Evolutionary conservation across 2,329 filamentous ascomycete species (phyloP), one percentile per base, ranked within the genome.

Genomic region (Penicillium sp.): DNA sequence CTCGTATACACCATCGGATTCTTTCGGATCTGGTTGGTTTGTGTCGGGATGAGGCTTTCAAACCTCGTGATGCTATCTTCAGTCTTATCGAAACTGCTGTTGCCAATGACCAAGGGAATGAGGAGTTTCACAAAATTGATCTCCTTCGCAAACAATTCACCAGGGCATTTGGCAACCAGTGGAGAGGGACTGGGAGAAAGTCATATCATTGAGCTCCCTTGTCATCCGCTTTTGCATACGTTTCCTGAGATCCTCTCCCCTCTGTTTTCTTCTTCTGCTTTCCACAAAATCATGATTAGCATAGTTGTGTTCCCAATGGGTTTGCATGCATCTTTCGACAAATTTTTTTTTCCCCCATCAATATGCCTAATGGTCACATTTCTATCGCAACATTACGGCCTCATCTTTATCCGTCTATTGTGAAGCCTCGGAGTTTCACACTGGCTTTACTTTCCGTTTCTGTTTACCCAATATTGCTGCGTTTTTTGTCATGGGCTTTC

Each of bases 91-190:
- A 16, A 35, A 47, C 45, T 47, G 35, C 58, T 16, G 39, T 61
- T 39, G 35, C 35, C 35, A 39, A 19, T n/a, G 35, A 39, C n/a
- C 35, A n/a, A 19, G n/a, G n/a, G 16, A 10, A 9, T 39, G 35
- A 39, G n/a, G 11, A 39, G 9, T 39, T n/a, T 8, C 78, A 16
- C 74, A 83, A 54, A 63, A 68, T 82, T 68, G 81, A 80, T 70
- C 55, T 24, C 39, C 39, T 55, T 54, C 50, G 55, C 52, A 49
- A 43, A 44, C 52, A 41, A 35, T 59, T 63, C 49, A 57, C 62
- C 52, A 48, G 27, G 37, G 56, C 57, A 46, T 58, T 47, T 51
- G 59, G 61, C 39, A 24, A 48, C 26, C 37, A 35, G 44, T 41
- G 31, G 45, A 26, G 68, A 48, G 44, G 53, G 48, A 45, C 41